Base-by-base conservation (phyloP, 2,329 filamentous ascomycete genomes). In the Aureobasidium sp. region DNA sequence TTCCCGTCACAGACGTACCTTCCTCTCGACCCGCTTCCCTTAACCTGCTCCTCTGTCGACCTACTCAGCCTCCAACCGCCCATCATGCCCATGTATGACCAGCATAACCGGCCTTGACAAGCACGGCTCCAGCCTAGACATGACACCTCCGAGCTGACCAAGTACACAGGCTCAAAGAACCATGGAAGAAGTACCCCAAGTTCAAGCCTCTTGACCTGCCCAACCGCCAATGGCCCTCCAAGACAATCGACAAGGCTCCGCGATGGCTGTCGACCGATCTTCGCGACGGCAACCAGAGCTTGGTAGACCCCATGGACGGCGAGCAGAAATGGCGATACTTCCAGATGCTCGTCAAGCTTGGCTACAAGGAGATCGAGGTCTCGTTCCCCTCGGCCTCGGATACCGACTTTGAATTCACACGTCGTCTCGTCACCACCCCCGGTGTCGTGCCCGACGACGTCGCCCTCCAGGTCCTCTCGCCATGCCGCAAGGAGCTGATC, bases 311-410 rank as follows among this genome's bases (percentile, higher is more conserved):
- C 65, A 97, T 97, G 92, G 94, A 91, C 71, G 91, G 91, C 67
- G 90, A 96, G 53, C 91, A 97, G 80, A 97, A 97, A 78, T 94
- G 89, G 85, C 81, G 82, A 64, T 97, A 92, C 81, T 97, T 97
- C 81, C 87, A 92, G 77, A 95, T 96, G 91, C 85, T 97, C 59
- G 85, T 88, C 70, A 86, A 93, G 64, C 82, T 97, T 54, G 93
- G 94, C 68, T 97, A 95, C 82, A 97, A 97, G 78, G 93, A 97
- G 77, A 97, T 97, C 67, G 93, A 97, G 74, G 88, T 97, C 25
- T 94, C 92, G 5, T 97, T 96, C 77, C 93, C 93, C 54, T 96
- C 91, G 0, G 91, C 93, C 14, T 96, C 91, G 42, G 88, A 96
- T 73, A 96, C 89, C 70, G 94, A 97, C 78, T 97, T 92, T 79